Conservation (phyloP, 139 green algal genomes). For the Coelastrella sp. region DNA sequence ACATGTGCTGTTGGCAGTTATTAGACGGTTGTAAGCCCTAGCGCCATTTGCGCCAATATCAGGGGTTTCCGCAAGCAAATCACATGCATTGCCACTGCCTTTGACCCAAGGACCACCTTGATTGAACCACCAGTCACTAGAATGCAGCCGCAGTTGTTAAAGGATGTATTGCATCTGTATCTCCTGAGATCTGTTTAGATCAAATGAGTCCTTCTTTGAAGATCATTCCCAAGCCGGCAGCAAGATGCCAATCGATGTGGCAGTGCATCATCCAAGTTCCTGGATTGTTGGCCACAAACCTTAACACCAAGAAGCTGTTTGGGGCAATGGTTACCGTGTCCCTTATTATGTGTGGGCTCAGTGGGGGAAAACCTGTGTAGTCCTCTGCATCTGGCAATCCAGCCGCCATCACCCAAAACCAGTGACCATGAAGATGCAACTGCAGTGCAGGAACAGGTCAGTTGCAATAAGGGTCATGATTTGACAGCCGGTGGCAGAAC, state of each 20-base stretch:
- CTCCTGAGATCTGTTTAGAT: neutral
- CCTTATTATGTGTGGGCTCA: neutral
- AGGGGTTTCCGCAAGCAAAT: too few relatives aligned
- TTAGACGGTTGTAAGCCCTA: too few relatives aligned
- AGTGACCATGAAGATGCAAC: neutral
- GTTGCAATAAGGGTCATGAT: too few relatives aligned
- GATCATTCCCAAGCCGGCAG: constrained; percentile 11
- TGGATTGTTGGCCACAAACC: constrained; percentile 11
- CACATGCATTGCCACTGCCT: neutral
- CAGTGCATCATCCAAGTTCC: constrained; percentile 14
- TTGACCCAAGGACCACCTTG: neutral
- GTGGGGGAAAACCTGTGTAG: neutral
- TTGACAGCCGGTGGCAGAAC: too few relatives aligned
- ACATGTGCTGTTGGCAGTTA: too few relatives aligned
- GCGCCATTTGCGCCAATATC: too few relatives aligned
- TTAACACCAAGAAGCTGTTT: neutral
- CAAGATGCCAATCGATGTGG: constrained; percentile 20
- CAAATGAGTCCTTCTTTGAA: neutral
- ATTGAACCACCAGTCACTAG: too few relatives aligned
- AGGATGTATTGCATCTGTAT: neutral
- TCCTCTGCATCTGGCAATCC: neutral
- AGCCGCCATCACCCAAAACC: neutral
- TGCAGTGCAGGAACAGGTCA: neutral
- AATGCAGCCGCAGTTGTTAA: too few relatives aligned
- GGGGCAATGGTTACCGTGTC: neutral